Base-by-base conservation (phyloP, 805 yeast species). In the Cyberlindnera americana region DNA sequence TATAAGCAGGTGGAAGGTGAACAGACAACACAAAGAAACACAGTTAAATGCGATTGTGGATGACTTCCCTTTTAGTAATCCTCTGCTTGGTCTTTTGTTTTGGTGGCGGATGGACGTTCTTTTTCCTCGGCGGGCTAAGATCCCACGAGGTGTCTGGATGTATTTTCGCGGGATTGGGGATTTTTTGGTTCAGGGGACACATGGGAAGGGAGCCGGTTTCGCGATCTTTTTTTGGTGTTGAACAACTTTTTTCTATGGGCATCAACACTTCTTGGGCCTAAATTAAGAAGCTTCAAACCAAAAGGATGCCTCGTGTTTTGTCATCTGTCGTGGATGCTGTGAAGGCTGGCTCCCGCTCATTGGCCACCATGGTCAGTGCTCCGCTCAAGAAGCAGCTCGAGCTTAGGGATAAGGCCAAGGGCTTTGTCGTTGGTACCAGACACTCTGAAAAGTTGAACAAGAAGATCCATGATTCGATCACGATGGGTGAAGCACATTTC, bases 401-500 rank as follows among this genome's bases (percentile, higher is more conserved):
- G 24, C 48, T 35, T 23, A 33, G 44, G 15, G 37, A 35, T 37
- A 37, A 44, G 31, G 52, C 49, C 31, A 47, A 46, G 45, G 50
- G 46, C 36, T 42, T 44, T 29, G 38, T 40, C 29, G 50, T 50
- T 24, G 48, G 50, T 26, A 46, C 53, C 17, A 49, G 49, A 51
- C 52, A 48, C 41, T 54, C 51, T 26, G 52, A 47, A 26, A 56
- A 52, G 43, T 42, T 54, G 30, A 46, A 48, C 44, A 48, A 53
- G 38, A 43, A 50, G 27, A 48, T 50, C 31, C 57, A 54, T 35
- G 73, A 74, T 24, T 76, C 79, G 43, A 71, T 83, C 30, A 78
- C 72, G 19, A 64, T 64, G 37, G 88, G 82, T 29, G 70, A 71
- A 48, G 82, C 96, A 3, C 96, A 89, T 68, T 91, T 88, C 74